Evolutionary conservation across 306 rosid species (phyloP).

Genomic region (Begonia peltatifolia): DNA sequence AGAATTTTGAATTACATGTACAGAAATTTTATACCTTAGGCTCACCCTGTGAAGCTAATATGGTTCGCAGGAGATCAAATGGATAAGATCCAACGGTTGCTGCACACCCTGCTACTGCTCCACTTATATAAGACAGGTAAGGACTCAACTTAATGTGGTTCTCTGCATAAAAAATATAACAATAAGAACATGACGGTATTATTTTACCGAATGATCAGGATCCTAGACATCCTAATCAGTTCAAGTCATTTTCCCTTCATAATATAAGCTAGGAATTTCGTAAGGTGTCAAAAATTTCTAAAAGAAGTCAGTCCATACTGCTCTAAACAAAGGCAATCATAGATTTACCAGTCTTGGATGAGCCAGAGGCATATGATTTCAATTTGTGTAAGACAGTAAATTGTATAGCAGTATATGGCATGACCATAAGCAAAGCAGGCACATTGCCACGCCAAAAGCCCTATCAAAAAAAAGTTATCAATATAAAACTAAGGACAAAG

Average conservation of each 20-base stretch:
- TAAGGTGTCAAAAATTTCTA: too few relatives aligned
- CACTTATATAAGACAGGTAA: conserved; percentile 76
- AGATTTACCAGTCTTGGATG: conserved; percentile 57
- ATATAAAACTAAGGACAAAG: too few relatives aligned
- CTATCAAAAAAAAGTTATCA: conserved; percentile 21
- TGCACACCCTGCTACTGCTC: conserved; percentile 86
- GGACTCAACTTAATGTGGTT: conserved; percentile 69
- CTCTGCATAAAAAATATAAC: conserved; percentile 45
- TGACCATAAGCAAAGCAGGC: conserved; percentile 94
- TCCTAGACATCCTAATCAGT: neutral
- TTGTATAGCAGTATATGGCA: conserved; percentile 94
- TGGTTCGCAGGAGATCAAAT: conserved; percentile 85
- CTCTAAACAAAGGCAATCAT: neutral
- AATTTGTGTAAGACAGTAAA: conserved; percentile 74
- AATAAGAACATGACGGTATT: neutral
- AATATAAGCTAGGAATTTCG: too few relatives aligned
- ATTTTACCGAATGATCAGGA: too few relatives aligned
- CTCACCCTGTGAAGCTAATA: conserved; percentile 97
- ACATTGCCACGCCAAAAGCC: conserved; percentile 99
- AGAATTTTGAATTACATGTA: too few relatives aligned
- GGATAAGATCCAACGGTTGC: conserved; percentile 95
- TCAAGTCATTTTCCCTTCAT: neutral
- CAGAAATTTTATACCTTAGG: conserved; percentile 53
- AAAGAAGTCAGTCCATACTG: too few relatives aligned
- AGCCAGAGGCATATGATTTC: conserved; percentile 80